Evolutionary conservation across 1,139 yeast genomes (phyloP).

Genomic region (Saccharomyces hybrid): DNA sequence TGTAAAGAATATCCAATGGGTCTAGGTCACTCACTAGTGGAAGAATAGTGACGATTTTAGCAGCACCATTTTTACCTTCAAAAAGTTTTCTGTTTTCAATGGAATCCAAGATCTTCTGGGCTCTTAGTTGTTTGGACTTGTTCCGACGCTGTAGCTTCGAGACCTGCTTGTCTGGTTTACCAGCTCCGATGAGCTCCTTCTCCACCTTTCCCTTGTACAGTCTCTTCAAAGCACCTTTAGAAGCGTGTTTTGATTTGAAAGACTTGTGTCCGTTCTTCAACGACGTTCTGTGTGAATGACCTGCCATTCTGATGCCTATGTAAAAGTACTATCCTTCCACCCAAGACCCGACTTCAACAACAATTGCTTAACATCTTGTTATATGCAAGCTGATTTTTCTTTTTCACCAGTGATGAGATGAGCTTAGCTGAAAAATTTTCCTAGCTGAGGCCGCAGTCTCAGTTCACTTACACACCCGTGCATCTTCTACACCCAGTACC

Average conservation of each 20-base stretch:
- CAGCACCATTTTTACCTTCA: constrained; percentile 74
- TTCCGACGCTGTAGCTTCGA: constrained; percentile 75
- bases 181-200: constrained; percentile 39
- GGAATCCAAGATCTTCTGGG: constrained; percentile 56
- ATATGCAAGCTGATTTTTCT: too few species aligned
- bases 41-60: constrained; percentile 72
- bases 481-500: not conserved
- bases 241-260: constrained; percentile 83
- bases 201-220: constrained; percentile 84
- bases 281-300: constrained; percentile 76
- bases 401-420: constrained; percentile 11
- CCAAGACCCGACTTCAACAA: too few species aligned
- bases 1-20: constrained; percentile 49
- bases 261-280: constrained; percentile 80
- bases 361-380: not conserved
- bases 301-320: constrained; percentile 43
- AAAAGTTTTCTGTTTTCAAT: constrained; percentile 52
- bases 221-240: constrained; percentile 82
- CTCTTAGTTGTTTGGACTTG: constrained; percentile 67
- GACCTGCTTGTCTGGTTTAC: constrained; percentile 40
- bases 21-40: constrained; percentile 71
- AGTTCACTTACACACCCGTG: not conserved
- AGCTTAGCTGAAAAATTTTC: constrained; percentile 14
- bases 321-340: not conserved
- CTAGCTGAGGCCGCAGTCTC: not conserved